These are phyloP conservation scores for Aspergillus incahuasiensis DNA, from an alignment of 495 filamentous ascomycete species.

Conservation along the genomic window DNA sequence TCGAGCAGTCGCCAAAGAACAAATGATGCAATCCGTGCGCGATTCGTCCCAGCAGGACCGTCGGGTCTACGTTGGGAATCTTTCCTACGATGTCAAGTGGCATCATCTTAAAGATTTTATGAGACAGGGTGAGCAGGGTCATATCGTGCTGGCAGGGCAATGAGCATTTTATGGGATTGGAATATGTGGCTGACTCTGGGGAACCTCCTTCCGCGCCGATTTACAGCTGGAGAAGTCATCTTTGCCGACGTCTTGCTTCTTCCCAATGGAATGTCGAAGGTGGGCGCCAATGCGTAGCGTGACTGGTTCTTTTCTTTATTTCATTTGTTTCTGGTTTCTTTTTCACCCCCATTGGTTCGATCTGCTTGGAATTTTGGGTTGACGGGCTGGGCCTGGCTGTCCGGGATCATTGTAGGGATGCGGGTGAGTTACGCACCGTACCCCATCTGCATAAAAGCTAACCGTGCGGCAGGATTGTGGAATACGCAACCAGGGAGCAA, in stretches of 20 bases:
- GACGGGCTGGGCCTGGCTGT: constrained; percentile 96
- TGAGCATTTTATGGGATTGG: constrained; percentile 18
- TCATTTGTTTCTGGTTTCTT: constrained; percentile 48
- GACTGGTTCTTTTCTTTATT: constrained; percentile 63
- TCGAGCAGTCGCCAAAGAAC: constrained; percentile 77
- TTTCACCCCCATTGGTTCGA: constrained; percentile 22
- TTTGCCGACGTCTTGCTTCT: constrained; percentile 99
- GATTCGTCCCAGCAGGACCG: constrained; percentile 97
- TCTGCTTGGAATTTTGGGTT: constrained; percentile 93
- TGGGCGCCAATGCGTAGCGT: constrained; percentile 92
- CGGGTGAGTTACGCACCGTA: constrained; percentile 63
- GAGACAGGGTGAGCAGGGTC: constrained; percentile 81
- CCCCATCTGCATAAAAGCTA: constrained; percentile 14
- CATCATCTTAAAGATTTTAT: constrained; percentile 99
- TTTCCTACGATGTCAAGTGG: constrained; percentile 99
- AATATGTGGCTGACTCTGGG: constrained; percentile 31
- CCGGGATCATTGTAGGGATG: constrained; percentile 93
- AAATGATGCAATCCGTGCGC: constrained; percentile 90
- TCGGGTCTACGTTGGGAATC: constrained; percentile 97
- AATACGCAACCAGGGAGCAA: constrained; percentile 99
- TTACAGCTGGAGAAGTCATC: constrained; percentile 93
- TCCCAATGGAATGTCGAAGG: constrained; percentile 99
- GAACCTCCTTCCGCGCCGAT: constrained; percentile 18
- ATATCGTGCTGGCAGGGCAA: constrained; percentile 24
- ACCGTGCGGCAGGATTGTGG: constrained; percentile 77